phyloP scores from a whole-genome alignment of 495 filamentous ascomycete genomes.

The Cryomyces minteri region DNA sequence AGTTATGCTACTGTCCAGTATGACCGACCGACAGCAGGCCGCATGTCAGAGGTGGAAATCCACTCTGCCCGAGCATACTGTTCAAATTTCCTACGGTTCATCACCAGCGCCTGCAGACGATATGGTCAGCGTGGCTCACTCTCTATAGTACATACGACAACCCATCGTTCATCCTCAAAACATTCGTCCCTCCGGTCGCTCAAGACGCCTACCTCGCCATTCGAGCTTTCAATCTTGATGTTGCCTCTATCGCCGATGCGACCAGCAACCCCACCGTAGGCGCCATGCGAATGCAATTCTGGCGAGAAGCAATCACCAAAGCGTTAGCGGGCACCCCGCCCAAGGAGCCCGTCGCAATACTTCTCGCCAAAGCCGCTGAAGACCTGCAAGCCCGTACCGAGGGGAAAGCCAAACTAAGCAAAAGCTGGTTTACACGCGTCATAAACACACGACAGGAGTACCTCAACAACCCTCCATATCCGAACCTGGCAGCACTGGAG shows the following conservation, averaged over 20 bases:
- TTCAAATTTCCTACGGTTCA: not conserved
- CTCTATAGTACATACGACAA: conserved; percentile 73
- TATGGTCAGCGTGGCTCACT: no score
- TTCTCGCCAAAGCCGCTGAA: conserved; percentile 51
- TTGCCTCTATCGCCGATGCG: conserved; percentile 72
- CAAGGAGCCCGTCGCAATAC: conserved; percentile 76
- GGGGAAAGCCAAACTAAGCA: conserved; percentile 42
- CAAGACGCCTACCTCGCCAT: conserved; percentile 77
- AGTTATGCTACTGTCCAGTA: no score
- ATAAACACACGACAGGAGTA: conserved; percentile 66
- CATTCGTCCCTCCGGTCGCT: conserved; percentile 54
- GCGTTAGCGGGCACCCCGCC: conserved; percentile 58
- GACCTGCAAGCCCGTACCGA: conserved; percentile 36
- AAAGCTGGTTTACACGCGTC: conserved; percentile 63
- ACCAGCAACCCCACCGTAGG: conserved; percentile 69
- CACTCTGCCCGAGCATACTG: not conserved
- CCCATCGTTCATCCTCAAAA: conserved; percentile 68
- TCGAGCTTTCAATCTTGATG: conserved; percentile 80
- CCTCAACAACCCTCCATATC: conserved; percentile 67
- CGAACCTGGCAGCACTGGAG: conserved; percentile 54
- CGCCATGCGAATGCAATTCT: conserved; percentile 81
- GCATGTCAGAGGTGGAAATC: conserved; percentile 6
- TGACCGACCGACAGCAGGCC: conserved; percentile 5
- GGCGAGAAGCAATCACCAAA: conserved; percentile 65
- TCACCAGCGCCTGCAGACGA: no score